Base-by-base conservation (phyloP, 1,284 basidiomycete genomes). In the Phylloboletellus chloephorus region DNA sequence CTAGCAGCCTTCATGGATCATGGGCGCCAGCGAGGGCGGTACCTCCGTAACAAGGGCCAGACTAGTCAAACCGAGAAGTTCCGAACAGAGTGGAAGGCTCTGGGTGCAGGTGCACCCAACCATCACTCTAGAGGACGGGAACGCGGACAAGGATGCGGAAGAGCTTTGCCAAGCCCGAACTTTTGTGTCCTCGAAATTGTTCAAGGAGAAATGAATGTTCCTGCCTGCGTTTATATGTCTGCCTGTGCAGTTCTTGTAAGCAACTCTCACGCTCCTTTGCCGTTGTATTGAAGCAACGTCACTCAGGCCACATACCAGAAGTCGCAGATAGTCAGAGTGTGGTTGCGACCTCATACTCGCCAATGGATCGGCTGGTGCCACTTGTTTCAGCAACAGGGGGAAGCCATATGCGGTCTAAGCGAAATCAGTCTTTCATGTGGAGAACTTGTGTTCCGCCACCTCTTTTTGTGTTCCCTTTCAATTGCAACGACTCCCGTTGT, bases 111-210 rank as follows among this genome's bases (percentile, higher is more conserved):
- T 44, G 60, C 64, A 63, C 67, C 64, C 66, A 44, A 57, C 4
- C 62, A 46, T 80, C 55, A 51, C 29, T 87, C 73, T 86, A 70
- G 85, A 74, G 77, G 82, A 88, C 85, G 82, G 84, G 84, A 88
- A 88, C 84, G 83, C 84, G 84, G 81, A 76, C 83, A 76, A 77
- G 82, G 77, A 85, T 74, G 74, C 78, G 78, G 79, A 74, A 73
- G 65, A 78, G 76, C 76, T 80, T 67, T 61, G 66, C 79, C 83
- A 58, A 73, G 84, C 73, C 82, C 84, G 84, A 88, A 88, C 85
- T 88, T 84, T 83, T 76, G 61, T 78, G 84, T 88, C 82, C 79
- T 73, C 82, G 72, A 44, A 68, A 70, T 81, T 79, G 75, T 82
- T 79, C 72, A 29, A 57, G 53, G 53, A 50, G 57, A 43, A 41